phyloP scores from a whole-genome alignment of 257 asterid species.

The Paulownia fortunei region DNA sequence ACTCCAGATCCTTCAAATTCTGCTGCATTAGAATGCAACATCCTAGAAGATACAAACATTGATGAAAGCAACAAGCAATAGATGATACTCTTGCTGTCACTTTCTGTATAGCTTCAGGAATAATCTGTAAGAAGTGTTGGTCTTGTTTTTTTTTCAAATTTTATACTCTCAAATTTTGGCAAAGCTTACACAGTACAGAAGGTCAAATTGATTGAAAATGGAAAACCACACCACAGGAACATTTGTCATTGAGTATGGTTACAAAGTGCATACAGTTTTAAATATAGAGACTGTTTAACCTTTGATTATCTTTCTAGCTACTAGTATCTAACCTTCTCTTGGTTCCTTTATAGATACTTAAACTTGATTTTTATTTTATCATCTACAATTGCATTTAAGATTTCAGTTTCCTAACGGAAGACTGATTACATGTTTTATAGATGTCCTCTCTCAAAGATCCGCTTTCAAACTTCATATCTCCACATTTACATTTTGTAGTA shows the following conservation, averaged over 20 bases:
- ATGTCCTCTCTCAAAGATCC: background rate
- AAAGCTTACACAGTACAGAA: conserved; percentile 9
- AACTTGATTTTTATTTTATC: background rate
- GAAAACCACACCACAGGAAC: conserved; percentile 9
- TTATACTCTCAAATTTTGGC: conserved; percentile 6
- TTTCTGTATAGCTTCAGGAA: conserved; percentile 27
- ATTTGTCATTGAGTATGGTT: background rate
- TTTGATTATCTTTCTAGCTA: too few relatives aligned
- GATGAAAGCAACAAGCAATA: conserved; percentile 63
- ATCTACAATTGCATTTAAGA: background rate
- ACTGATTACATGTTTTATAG: background rate
- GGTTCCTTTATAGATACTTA: background rate
- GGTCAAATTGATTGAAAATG: background rate
- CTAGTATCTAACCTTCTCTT: background rate
- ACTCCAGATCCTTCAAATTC: conserved; percentile 51
- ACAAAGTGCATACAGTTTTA: background rate
- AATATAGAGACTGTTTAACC: background rate
- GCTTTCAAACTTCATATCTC: background rate
- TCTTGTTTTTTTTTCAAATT: conserved; percentile 1
- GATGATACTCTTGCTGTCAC: conserved; percentile 24
- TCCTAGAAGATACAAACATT: conserved; percentile 54
- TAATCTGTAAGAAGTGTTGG: conserved; percentile 27
- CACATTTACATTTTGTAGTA: background rate
- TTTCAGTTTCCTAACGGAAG: background rate
- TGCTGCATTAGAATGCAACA: conserved; percentile 57